A percentile compares a stretch with the other conserved stretches of the same genome.
Conservation (phyloP, 2,329 filamentous ascomycete species). For the Rasamsonia emersonii region DNA sequence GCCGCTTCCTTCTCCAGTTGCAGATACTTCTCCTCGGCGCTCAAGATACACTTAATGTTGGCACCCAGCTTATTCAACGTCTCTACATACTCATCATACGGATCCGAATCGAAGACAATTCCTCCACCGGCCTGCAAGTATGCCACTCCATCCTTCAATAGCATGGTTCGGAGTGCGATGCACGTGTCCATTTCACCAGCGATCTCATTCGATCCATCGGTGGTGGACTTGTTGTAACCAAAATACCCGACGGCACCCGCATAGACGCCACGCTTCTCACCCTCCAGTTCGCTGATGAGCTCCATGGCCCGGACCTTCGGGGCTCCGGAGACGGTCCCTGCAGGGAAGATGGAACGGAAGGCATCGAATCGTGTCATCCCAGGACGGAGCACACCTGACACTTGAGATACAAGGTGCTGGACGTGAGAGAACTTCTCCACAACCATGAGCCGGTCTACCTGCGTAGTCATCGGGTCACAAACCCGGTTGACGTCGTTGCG, state of each 20-base stretch:
- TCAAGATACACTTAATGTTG: slow-evolving; percentile 79
- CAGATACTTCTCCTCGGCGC: slow-evolving; percentile 64
- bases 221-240: slow-evolving; percentile 67
- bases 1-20: slow-evolving; percentile 27
- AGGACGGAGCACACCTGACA: slow-evolving; percentile 76
- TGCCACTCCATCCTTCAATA: slow-evolving; percentile 81
- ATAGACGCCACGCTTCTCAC: slow-evolving; percentile 90
- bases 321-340: slow-evolving; percentile 88
- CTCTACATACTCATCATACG: slow-evolving; percentile 86
- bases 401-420: slow-evolving; percentile 92
- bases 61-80: slow-evolving; percentile 93
- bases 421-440: slow-evolving; percentile 94
- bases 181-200: slow-evolving; percentile 90
- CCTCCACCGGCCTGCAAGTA: slow-evolving; percentile 83
- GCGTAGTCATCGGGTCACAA: slow-evolving; percentile 79
- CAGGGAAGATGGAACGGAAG: slow-evolving; percentile 92
- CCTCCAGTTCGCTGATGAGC: slow-evolving; percentile 86
- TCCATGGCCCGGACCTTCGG: slow-evolving; percentile 97
- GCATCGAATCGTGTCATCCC: slow-evolving; percentile 89
- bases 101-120: slow-evolving; percentile 90
- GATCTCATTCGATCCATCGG: slow-evolving; percentile 49
- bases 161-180: slow-evolving; percentile 80
- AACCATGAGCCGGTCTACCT: slow-evolving; percentile 89
- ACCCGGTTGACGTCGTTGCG: slow-evolving; percentile 96
- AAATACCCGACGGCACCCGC: slow-evolving; percentile 96